Evolutionary conservation across 768 basidiomycete species (phyloP).

Genomic region (Mycena sanguinolenta): DNA sequence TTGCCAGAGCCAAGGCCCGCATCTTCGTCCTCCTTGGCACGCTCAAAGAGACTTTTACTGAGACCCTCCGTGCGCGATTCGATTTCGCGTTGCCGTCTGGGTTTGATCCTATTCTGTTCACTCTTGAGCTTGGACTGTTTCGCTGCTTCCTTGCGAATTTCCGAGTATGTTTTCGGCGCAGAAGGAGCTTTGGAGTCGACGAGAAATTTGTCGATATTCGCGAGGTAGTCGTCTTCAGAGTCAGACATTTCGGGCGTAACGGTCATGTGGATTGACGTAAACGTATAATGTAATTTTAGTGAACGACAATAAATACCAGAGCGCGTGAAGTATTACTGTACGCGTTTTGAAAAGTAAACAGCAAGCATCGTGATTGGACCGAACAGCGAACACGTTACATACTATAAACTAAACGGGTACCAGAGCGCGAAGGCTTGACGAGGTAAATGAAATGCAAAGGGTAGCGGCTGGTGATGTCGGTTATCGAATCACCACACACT

Average conservation of each 20-base stretch:
- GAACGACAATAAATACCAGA: not conserved
- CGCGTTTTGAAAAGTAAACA: slow-evolving; percentile 21
- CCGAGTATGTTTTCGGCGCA: slow-evolving; percentile 73
- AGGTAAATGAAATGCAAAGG: slow-evolving; percentile 43
- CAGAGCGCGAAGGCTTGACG: slow-evolving; percentile 58
- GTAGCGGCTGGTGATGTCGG: slow-evolving; percentile 36
- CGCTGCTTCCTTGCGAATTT: slow-evolving; percentile 76
- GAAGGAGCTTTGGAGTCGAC: slow-evolving; percentile 52
- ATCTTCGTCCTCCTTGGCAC: slow-evolving; percentile 75
- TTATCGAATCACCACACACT: slow-evolving; percentile 43
- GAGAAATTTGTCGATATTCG: slow-evolving; percentile 80
- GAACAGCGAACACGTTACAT: slow-evolving; percentile 41
- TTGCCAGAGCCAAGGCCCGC: slow-evolving; percentile 65
- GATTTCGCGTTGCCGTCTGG: slow-evolving; percentile 75
- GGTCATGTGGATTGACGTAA: slow-evolving; percentile 6
- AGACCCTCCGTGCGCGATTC: slow-evolving; percentile 85
- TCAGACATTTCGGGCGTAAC: slow-evolving; percentile 64
- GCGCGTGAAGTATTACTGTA: not conserved
- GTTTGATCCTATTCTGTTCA: slow-evolving; percentile 75
- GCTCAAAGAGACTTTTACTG: slow-evolving; percentile 84
- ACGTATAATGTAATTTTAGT: slow-evolving; percentile 5
- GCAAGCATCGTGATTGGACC: slow-evolving; percentile 38
- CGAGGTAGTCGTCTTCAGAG: slow-evolving; percentile 89
- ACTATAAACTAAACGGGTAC: slow-evolving; percentile 58
- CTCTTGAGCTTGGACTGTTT: slow-evolving; percentile 72